A percentile compares a stretch with the other conserved stretches of the same genome.
Evolutionary conservation across 768 basidiomycete species (phyloP).

Genomic region (Crucibulum laeve): DNA sequence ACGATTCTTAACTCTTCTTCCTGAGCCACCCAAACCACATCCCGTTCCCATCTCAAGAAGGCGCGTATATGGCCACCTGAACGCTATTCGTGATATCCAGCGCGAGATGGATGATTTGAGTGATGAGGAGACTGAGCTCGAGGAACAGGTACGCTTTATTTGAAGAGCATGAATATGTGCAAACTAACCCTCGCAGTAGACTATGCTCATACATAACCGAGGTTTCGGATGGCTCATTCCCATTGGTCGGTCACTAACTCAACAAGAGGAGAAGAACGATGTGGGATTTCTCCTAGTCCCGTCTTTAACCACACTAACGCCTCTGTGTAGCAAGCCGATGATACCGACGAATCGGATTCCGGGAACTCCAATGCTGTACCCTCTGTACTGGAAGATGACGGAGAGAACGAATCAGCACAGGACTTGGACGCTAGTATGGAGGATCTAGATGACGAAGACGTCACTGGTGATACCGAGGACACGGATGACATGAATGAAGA

Average conservation of each 20-base stretch:
- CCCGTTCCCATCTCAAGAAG: slow-evolving; percentile 54
- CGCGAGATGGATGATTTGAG: slow-evolving; percentile 82
- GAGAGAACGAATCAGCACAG: slow-evolving; percentile 42
- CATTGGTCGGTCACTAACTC: slow-evolving; percentile 68
- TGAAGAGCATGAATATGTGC: background rate
- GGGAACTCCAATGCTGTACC: slow-evolving; percentile 35
- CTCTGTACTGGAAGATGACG: slow-evolving; percentile 42
- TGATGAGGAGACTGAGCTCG: slow-evolving; percentile 81
- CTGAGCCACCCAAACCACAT: slow-evolving; percentile 60
- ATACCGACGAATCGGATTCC: slow-evolving; percentile 42
- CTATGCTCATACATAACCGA: slow-evolving; percentile 53
- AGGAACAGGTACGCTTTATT: slow-evolving; percentile 53
- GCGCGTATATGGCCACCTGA: slow-evolving; percentile 52
- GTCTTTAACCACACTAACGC: background rate
- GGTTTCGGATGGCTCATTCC: slow-evolving; percentile 69
- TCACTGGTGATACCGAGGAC: slow-evolving; percentile 39
- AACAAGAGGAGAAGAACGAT: slow-evolving; percentile 83
- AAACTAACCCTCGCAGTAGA: slow-evolving; percentile 31
- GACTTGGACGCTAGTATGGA: slow-evolving; percentile 68
- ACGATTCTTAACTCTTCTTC: slow-evolving; percentile 61
- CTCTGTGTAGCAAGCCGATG: slow-evolving; percentile 30
- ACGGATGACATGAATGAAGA: slow-evolving; percentile 38
- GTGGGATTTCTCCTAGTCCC: slow-evolving; percentile 25
- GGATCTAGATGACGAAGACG: slow-evolving; percentile 43
- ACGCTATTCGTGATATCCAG: slow-evolving; percentile 60